Conservation (phyloP, 2,329 filamentous ascomycete genomes). For the Diaporthe humulicola region DNA sequence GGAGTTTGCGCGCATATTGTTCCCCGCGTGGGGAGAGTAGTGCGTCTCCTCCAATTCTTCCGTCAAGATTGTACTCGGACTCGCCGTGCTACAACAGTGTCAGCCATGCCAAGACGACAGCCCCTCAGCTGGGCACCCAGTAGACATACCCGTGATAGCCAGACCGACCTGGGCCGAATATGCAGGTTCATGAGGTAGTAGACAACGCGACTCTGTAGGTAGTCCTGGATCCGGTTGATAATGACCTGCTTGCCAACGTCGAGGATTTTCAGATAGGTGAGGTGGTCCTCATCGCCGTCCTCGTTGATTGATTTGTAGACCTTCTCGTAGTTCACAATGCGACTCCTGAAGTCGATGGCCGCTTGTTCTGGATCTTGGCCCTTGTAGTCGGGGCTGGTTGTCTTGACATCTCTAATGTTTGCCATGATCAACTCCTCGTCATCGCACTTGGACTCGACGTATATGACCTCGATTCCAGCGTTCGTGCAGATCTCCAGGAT, state of each 20-base stretch:
- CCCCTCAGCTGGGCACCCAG: conserved; percentile 14
- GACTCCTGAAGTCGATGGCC: conserved; percentile 90
- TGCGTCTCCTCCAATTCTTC: conserved; percentile 93
- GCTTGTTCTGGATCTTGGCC: conserved; percentile 95
- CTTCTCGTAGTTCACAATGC: conserved; percentile 97
- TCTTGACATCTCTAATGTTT: conserved; percentile 98
- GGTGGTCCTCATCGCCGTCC: conserved; percentile 80
- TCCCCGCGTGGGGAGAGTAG: conserved; percentile 88
- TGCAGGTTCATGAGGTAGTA: conserved; percentile 99
- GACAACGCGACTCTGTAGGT: conserved; percentile 94
- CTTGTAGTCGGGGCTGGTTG: conserved; percentile 92
- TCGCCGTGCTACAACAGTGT: conserved; percentile 81
- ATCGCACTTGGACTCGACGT: conserved; percentile 97
- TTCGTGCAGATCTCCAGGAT: conserved; percentile 83
- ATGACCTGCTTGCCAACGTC: conserved; percentile 96
- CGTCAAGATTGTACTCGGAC: conserved; percentile 90
- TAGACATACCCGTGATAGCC: conserved; percentile 87
- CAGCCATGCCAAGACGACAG: conserved; percentile 39
- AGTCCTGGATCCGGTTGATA: conserved; percentile 98
- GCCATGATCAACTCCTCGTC: conserved; percentile 97
- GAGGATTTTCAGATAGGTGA: conserved; percentile 98
- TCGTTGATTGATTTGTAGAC: conserved; percentile 94
- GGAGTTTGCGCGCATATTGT: conserved; percentile 87
- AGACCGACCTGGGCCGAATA: conserved; percentile 95
- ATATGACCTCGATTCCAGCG: conserved; percentile 89